These are phyloP conservation scores for Nothophytophthora sp. DNA, from an alignment of 352 stramenopile genomes.

Conservation along the genomic window DNA sequence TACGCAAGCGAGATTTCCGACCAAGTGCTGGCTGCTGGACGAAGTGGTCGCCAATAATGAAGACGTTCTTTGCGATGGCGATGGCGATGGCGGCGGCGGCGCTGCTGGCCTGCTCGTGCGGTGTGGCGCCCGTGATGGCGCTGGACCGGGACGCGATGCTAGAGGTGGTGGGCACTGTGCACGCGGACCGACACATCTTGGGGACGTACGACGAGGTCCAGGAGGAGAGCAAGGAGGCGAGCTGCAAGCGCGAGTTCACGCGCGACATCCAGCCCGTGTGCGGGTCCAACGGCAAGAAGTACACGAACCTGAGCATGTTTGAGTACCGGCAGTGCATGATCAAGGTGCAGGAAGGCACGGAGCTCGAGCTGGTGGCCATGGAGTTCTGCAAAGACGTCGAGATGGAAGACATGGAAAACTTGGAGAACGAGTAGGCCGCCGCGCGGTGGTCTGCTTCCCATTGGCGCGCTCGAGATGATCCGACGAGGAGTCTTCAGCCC, in stretches of 20 bases:
- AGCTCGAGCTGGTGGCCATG: slow-evolving; percentile 41
- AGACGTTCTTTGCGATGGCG: slow-evolving; percentile 10
- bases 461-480: no score
- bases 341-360: slow-evolving; percentile 18
- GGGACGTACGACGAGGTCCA: slow-evolving; percentile 15
- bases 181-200: slow-evolving; percentile 30
- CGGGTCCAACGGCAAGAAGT: slow-evolving; percentile 50
- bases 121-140: slow-evolving; percentile 9
- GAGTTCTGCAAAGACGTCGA: slow-evolving; percentile 32
- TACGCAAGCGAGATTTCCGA: no score
- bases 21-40: background rate
- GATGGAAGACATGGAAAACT: slow-evolving; percentile 27
- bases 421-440: no score
- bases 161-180: slow-evolving; percentile 27
- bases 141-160: slow-evolving; percentile 25
- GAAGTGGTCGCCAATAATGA: slow-evolving; percentile 2
- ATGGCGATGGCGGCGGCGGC: slow-evolving; percentile 6
- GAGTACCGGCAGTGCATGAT: slow-evolving; percentile 51
- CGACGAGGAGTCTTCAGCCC: no score
- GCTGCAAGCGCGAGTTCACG: slow-evolving; percentile 38
- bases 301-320: slow-evolving; percentile 53
- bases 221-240: slow-evolving; percentile 20
- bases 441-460: no score
- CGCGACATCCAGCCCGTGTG: slow-evolving; percentile 46
- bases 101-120: slow-evolving; percentile 8